Evolutionary conservation across 2,329 filamentous ascomycete species (phyloP), one percentile per base, ranked within the genome.

Genomic region (Colletotrichum sojae): DNA sequence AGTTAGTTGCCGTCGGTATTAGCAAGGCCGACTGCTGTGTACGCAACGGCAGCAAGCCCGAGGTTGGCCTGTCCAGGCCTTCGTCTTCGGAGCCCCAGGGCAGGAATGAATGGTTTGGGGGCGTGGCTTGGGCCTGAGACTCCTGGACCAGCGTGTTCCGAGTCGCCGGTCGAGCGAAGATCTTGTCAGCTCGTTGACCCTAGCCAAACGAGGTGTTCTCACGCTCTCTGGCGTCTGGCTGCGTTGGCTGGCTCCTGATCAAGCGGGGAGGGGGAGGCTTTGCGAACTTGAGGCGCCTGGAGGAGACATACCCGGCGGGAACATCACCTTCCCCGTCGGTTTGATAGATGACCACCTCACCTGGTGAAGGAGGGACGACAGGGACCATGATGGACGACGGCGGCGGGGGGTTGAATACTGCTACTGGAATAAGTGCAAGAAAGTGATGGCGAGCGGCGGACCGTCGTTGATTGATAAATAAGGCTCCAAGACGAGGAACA

Each of bases 231-330:
- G 31, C 25, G 45, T 49, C 74, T 22, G 25, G 51, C 1, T 36
- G 31, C 15, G 45, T 31, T 46, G 63, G 20, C 51, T 51, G 56
- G 12, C 55, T 51, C 45, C 25, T 55, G 6, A 31, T 6, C 20
- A 39, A 18, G 49, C 54, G 27, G 54, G 51, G 16, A 5, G 51
- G 53, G 15, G 45, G 36, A 9, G 48, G 60, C 40, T 43, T 60
- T 15, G 53, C 73, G 53, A 83, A 73, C 65, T 76, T 75, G 39
- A 71, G 73, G 67, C 79, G 72, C 54, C 77, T 80, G 16, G 78
- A 78, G 15, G 75, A 74, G 12, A 82, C 78, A 51, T 77, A 79
- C 48, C 79, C 78, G 45, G 66, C 52, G 71, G 43, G 77, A 75
- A 70, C 60, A 80, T 74, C 20, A 71, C 66, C 69, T 72, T 61